phyloP scores from a whole-genome alignment of 192 early-diverging fungal species.

The Umbelopsis sp. region DNA sequence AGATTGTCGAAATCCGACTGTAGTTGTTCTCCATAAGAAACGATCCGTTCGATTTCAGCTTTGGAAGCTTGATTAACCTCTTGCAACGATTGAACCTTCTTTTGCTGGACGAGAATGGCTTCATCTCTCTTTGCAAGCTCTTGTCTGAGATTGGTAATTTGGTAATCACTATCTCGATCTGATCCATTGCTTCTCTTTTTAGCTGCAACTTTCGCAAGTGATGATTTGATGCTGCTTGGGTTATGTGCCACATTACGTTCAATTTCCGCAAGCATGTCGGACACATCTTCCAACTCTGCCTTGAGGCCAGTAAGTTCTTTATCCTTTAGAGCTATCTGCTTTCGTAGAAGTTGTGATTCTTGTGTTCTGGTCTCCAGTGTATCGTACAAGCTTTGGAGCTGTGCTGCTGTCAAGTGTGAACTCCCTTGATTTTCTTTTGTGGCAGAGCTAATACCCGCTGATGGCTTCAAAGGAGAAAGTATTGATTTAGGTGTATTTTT shows the following conservation, averaged over 20 bases:
- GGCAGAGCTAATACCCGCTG: background rate
- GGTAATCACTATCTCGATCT: background rate
- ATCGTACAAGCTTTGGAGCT: background rate
- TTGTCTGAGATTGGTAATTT: background rate
- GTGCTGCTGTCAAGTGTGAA: background rate
- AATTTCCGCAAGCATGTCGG: background rate
- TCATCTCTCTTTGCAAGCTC: conserved; percentile 8
- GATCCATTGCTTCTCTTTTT: conserved; percentile 1
- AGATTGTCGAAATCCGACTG: background rate
- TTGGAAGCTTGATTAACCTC: conserved; percentile 2
- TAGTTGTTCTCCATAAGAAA: background rate
- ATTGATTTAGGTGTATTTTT: background rate
- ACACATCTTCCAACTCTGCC: background rate
- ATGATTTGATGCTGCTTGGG: background rate
- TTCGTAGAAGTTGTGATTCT: conserved; percentile 7
- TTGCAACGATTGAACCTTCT: conserved; percentile 3
- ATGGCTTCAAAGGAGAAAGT: background rate
- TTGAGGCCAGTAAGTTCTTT: background rate
- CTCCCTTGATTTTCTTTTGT: background rate
- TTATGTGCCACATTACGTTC: background rate
- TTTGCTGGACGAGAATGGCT: background rate
- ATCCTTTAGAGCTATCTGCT: background rate
- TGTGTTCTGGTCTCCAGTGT: background rate
- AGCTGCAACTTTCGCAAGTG: background rate
- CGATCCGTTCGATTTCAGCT: background rate